A percentile compares a stretch with the other conserved stretches of the same genome.
These are phyloP conservation scores for Suhomyces wounanorum DNA, from an alignment of 1,139 yeast species.

Conservation along the genomic window DNA sequence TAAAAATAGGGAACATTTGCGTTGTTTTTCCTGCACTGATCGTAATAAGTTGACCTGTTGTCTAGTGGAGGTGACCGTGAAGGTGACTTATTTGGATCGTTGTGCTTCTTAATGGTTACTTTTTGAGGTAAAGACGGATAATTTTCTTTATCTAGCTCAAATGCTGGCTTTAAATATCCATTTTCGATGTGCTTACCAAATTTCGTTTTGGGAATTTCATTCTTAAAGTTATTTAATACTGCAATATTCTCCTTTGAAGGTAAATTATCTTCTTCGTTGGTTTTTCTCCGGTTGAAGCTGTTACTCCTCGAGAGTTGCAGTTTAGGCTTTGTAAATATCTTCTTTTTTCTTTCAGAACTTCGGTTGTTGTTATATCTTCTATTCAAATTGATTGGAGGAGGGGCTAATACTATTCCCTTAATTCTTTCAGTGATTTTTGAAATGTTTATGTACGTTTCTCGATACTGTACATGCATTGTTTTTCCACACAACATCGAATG, in stretches of 20 bases:
- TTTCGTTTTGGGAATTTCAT: background rate
- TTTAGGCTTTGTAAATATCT: conserved; percentile 5
- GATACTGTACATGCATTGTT: conserved; percentile 82
- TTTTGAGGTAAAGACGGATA: background rate
- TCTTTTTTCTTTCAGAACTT: conserved; percentile 1
- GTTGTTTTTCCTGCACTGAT: conserved; percentile 2
- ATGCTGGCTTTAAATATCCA: conserved; percentile 1
- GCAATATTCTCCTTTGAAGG: background rate
- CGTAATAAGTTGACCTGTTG: background rate
- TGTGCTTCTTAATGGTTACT: background rate
- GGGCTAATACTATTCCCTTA: conserved; percentile 56
- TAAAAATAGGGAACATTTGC: conserved; percentile 11
- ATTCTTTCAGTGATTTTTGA: conserved; percentile 13
- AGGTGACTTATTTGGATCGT: background rate
- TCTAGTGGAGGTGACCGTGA: background rate
- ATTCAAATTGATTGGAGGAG: conserved; percentile 68
- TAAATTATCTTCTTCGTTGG: conserved; percentile 1
- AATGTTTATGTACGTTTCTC: conserved; percentile 51
- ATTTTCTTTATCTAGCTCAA: background rate
- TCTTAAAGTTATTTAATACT: background rate
- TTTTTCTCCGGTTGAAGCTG: conserved; percentile 13
- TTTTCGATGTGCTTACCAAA: background rate
- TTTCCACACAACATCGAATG: conserved; percentile 71
- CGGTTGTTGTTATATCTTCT: conserved; percentile 16
- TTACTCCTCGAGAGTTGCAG: conserved; percentile 18